A percentile compares a stretch with the other conserved stretches of the same genome.
Evolutionary conservation across 176 grass and related monocot genomes (phyloP).

Genomic region (Ensete glaucum): DNA sequence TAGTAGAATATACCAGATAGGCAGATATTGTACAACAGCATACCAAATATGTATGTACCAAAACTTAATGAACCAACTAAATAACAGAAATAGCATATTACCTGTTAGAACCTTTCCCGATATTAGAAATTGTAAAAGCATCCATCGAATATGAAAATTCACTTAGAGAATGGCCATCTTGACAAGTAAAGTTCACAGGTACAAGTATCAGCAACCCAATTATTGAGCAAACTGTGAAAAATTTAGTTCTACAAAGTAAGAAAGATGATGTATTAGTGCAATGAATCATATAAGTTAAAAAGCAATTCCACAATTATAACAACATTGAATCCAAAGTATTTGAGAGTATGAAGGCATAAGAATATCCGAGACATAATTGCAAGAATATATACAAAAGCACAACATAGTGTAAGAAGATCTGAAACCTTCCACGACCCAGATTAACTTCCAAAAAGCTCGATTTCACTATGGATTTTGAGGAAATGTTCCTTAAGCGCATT

Average conservation of each 20-base stretch:
- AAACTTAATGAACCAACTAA: not conserved
- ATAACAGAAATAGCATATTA: constrained; percentile 5
- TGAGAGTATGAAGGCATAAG: too few relatives aligned
- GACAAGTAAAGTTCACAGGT: constrained; percentile 56
- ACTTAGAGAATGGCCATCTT: constrained; percentile 7
- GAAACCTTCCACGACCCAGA: too few relatives aligned
- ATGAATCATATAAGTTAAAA: not conserved
- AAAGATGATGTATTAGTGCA: not conserved
- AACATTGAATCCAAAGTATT: not conserved
- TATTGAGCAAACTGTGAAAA: constrained; percentile 66
- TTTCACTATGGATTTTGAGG: too few relatives aligned
- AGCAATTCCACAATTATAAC: not conserved
- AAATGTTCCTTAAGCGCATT: too few relatives aligned
- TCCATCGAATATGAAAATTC: constrained; percentile 56
- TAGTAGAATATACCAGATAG: too few relatives aligned
- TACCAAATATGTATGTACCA: too few relatives aligned
- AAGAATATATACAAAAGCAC: too few relatives aligned
- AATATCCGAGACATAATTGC: too few relatives aligned
- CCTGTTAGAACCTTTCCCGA: constrained; percentile 54
- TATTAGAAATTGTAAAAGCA: constrained; percentile 67
- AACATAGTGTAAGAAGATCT: too few relatives aligned
- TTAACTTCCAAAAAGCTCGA: too few relatives aligned
- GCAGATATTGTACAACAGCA: not conserved
- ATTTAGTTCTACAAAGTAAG: constrained; percentile 44
- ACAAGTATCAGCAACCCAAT: constrained; percentile 59